phyloP scores from a whole-genome alignment of 805 yeast species.

The Yarrowia deformans region DNA sequence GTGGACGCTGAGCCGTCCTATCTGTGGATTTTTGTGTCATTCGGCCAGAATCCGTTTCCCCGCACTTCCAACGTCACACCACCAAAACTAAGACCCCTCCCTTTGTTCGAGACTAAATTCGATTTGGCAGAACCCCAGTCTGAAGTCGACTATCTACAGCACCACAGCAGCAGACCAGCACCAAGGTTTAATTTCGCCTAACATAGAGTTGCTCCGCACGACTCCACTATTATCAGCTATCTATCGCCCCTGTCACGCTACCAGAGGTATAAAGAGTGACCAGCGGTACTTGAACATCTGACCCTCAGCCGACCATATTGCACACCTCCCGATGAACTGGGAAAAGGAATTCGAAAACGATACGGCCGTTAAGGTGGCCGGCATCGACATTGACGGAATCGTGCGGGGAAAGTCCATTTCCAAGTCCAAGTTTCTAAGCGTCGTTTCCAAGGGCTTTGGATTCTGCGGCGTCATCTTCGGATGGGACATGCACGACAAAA shows the following conservation, averaged over 20 bases:
- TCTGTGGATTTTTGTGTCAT: no score
- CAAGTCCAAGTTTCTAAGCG: slow-evolving; percentile 45
- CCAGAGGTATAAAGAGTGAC: background rate
- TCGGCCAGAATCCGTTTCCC: no score
- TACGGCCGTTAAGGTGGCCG: slow-evolving; percentile 48
- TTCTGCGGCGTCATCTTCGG: slow-evolving; percentile 51
- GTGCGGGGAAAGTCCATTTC: slow-evolving; percentile 51
- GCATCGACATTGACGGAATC: slow-evolving; percentile 51
- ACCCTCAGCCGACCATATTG: no score
- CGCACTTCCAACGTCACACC: no score
- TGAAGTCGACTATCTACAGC: background rate
- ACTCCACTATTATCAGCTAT: no score
- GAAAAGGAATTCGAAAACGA: slow-evolving; percentile 37
- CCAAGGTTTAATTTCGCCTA: slow-evolving; percentile 31
- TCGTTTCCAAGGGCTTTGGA: slow-evolving; percentile 48
- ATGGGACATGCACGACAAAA: slow-evolving; percentile 51
- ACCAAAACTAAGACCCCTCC: background rate
- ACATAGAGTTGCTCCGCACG: slow-evolving; percentile 25
- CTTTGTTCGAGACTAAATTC: background rate
- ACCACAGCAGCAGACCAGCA: background rate
- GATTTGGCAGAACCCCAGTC: no score
- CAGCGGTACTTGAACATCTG: no score
- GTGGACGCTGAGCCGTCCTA: no score
- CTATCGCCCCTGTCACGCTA: background rate
- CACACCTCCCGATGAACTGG: slow-evolving; percentile 24